Conservation (phyloP, 2,329 filamentous ascomycete genomes). For the Cordyceps sp. region DNA sequence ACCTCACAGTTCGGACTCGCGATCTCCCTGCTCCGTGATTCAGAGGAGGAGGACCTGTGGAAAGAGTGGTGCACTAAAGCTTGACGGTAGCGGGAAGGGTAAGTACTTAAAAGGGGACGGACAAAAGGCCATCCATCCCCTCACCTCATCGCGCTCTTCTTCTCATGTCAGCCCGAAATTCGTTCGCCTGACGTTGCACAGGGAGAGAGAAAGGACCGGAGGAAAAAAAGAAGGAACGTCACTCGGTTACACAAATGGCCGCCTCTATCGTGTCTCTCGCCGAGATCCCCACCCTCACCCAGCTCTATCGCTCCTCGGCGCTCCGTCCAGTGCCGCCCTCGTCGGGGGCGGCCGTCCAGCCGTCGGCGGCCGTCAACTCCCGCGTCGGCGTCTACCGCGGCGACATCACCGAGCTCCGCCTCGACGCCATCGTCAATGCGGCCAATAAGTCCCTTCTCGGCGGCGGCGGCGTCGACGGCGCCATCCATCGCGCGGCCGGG, state of each 20-base stretch:
- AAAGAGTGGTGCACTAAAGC: no score
- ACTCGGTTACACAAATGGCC: background rate
- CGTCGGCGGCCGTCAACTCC: slow-evolving; percentile 46
- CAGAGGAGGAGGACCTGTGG: no score
- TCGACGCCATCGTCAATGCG: slow-evolving; percentile 85
- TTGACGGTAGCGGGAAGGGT: no score
- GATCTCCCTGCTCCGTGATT: no score
- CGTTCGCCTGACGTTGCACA: no score
- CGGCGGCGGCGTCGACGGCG: slow-evolving; percentile 80
- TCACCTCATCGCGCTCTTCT: no score
- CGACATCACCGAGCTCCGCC: slow-evolving; percentile 66
- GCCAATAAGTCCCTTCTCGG: slow-evolving; percentile 66
- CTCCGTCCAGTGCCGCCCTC: slow-evolving; percentile 16
- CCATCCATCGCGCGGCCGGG: slow-evolving; percentile 76
- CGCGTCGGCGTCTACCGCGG: slow-evolving; percentile 53
- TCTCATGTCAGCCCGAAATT: no score
- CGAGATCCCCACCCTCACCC: slow-evolving; percentile 44
- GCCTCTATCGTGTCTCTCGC: slow-evolving; percentile 18
- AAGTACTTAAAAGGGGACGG: no score
- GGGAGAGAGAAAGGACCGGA: no score
- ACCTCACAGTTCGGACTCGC: no score
- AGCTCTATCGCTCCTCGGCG: slow-evolving; percentile 38
- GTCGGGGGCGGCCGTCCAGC: slow-evolving; percentile 7
- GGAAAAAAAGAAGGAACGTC: no score
- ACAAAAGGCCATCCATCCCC: no score